Evolutionary conservation across 805 yeast species (phyloP), one percentile per base, ranked within the genome.

Genomic region (Naumovozyma baii): DNA sequence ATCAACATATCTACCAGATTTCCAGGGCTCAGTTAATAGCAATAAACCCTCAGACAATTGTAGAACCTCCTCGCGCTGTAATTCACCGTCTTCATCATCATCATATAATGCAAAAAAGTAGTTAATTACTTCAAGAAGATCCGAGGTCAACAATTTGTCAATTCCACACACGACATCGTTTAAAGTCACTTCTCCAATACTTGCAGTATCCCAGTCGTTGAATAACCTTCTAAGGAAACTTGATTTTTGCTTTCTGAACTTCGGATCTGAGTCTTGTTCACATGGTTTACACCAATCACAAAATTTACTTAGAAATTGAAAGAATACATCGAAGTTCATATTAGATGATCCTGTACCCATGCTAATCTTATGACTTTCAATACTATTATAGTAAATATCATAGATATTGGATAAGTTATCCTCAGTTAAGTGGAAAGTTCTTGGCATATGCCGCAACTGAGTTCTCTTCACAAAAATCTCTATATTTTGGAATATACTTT

Each of bases 391-490:
- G 59, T 78, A 90, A 31, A 92, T 68, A 53, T 92, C 97, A 58
- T 92, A 90, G 4, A 87, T 67, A 40, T 81, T 74, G 3, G 86
- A 76, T 14, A 86, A 48, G 30, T 83, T 75, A 0, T 69, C 78
- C 18, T 62, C 67, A 3, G 69, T 57, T 26, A 90, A 62, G 53
- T 82, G 74, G 18, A 69, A 71, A 1, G 84, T 75, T 55, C 80
- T 80, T 28, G 94, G 90, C 39, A 90, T 65, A 59, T 86, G 88
- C 48, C 98, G 71, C 31, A 92, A 59, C 59, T 92, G 96, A 0
- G 96, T 85, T 41, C 95, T 72, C 61, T 90, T 92, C 28, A 92
- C 94, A 65, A 90, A 90, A 1, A 78, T 70, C 49, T 92, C 95
- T 45, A 90, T 86, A 39, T 92, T 90, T 50, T 74, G 83, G 54